Base-by-base conservation (phyloP, 352 stramenopile species). In the Globisporangium paddicum region DNA sequence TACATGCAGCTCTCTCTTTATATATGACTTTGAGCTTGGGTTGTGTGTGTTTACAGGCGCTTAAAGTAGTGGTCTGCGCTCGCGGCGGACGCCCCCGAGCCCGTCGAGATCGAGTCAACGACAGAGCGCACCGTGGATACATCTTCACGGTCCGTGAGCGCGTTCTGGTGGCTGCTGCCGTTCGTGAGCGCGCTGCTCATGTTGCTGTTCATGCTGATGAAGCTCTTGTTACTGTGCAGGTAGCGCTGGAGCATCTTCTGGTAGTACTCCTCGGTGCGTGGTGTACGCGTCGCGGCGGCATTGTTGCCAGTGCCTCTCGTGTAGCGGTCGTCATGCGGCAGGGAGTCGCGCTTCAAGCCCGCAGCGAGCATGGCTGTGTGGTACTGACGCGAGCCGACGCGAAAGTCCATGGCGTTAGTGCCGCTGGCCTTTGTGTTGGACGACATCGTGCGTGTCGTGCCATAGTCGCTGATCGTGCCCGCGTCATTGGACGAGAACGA, bases 241-340 rank as follows among this genome's bases (percentile, higher is more conserved):
- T 87, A 84, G 23, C 73, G 78, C 42, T 86, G 72, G 44, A 90
- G 64, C 47, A 79, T 40, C 21, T 72, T 71, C 45, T 88, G 73
- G 62, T 90, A 90, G 58, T 90, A 89, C 32, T 86, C 81, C n/a
- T 89, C 81, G 18, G 85, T 74, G 6, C 71, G 71, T 58, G 75
- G 49, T 58, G 73, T 69, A 26, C 19, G 21, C 11, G 13, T 19
- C 21, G 14, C 28, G 53, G 40, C 28, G 18, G 19, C 44, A 30
- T 13, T 11, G 21, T 52, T 49, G 21, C 46, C 60, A 3, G 58
- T 56, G 54, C 46, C 38, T 49, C 55, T 56, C 18, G 69, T 57
- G 28, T 67, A 23, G 23, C 41, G 52, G 3, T 19, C 30, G 35
- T 18, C 19, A 37, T 5, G n/a, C 49, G 64, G 26, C 14, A 53